Conservation (phyloP, 768 basidiomycete species). For the Agrocybe pediades region DNA sequence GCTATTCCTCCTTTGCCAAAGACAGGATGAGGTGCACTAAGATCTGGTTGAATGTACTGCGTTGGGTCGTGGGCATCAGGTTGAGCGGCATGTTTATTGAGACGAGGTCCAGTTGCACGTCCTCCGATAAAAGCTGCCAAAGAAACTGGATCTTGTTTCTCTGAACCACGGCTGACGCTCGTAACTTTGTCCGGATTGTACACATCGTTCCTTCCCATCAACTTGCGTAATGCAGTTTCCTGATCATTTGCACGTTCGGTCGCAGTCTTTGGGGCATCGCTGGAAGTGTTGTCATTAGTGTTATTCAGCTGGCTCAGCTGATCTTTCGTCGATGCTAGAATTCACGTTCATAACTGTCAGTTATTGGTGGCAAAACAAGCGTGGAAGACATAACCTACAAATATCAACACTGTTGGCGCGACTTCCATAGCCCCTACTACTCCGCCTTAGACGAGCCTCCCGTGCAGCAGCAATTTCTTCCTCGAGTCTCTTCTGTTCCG, state of each 20-base stretch:
- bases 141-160: slow-evolving; percentile 55
- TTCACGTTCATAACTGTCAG: slow-evolving; percentile 1
- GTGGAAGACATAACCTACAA: slow-evolving; percentile 39
- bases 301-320: slow-evolving; percentile 10
- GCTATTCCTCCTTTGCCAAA: slow-evolving; percentile 78
- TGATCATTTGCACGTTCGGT: slow-evolving; percentile 43
- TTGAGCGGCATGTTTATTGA: slow-evolving; percentile 75
- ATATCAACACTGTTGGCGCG: slow-evolving; percentile 42
- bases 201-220: slow-evolving; percentile 38
- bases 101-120: slow-evolving; percentile 70
- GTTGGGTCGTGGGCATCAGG: slow-evolving; percentile 65
- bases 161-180: slow-evolving; percentile 8
- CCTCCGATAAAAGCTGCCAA: slow-evolving; percentile 87
- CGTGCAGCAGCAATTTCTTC: slow-evolving; percentile 63
- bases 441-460: slow-evolving; percentile 49
- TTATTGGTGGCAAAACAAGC: not conserved
- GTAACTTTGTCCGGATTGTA: slow-evolving; percentile 26
- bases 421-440: slow-evolving; percentile 41
- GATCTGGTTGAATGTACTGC: slow-evolving; percentile 63
- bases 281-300: slow-evolving; percentile 16
- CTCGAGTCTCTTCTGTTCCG: slow-evolving; percentile 69
- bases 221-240: slow-evolving; percentile 47
- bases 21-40: slow-evolving; percentile 65
- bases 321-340: slow-evolving; percentile 19
- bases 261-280: slow-evolving; percentile 24